Evolutionary conservation across 2,329 filamentous ascomycete species (phyloP).

Genomic region (Aspergillus sp.): DNA sequence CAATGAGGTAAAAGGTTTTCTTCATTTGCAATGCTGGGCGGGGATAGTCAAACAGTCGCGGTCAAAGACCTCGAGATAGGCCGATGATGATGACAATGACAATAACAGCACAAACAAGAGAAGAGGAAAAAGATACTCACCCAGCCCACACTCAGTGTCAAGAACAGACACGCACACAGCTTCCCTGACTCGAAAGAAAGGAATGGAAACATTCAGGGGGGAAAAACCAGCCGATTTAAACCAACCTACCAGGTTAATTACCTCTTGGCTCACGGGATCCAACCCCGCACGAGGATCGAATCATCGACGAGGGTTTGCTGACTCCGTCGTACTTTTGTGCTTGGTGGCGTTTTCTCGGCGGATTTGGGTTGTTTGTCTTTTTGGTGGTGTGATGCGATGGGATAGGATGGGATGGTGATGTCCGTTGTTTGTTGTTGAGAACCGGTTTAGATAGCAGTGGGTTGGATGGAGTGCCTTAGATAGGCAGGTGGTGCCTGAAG

Average conservation of each 20-base stretch:
- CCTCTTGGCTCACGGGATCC: neutral
- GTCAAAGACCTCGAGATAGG: neutral
- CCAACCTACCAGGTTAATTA: too few relatives aligned
- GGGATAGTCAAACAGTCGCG: too few relatives aligned
- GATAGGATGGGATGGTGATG: neutral
- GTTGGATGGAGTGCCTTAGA: neutral
- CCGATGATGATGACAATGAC: neutral
- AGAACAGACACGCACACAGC: neutral
- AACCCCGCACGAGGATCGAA: neutral
- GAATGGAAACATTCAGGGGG: too few relatives aligned
- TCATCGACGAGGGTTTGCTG: neutral
- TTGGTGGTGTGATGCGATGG: neutral
- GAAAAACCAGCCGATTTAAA: neutral
- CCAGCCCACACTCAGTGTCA: too few relatives aligned
- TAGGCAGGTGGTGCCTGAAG: neutral
- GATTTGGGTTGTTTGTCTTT: neutral
- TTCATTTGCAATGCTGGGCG: neutral
- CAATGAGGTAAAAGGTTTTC: neutral
- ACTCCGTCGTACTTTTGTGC: too few relatives aligned
- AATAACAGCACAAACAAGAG: neutral
- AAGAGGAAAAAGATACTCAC: neutral
- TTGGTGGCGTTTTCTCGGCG: neutral
- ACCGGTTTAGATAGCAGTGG: neutral
- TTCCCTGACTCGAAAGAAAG: too few relatives aligned
- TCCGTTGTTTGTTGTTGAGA: neutral